Conservation (phyloP, 352 stramenopile genomes). For the Globisporangium apiculatum region DNA sequence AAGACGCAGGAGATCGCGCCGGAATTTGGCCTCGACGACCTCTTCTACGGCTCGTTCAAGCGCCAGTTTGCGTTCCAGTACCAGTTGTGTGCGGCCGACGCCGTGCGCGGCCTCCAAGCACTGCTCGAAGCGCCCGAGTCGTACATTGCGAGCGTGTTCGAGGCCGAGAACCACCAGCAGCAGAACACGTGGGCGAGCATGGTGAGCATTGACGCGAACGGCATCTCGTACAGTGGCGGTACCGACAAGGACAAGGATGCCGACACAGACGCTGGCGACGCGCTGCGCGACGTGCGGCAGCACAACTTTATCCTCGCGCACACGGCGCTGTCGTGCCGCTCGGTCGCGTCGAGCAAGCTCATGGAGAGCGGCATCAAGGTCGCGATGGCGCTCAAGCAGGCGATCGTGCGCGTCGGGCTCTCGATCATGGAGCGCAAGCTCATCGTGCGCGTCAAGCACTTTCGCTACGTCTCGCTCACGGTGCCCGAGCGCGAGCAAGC, state of each 20-base stretch:
- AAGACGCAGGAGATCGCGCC: slow-evolving; percentile 88
- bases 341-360: slow-evolving; percentile 55
- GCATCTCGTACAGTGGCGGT: slow-evolving; percentile 14
- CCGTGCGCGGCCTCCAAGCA: slow-evolving; percentile 92
- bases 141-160: slow-evolving; percentile 57
- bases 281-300: slow-evolving; percentile 54
- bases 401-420: slow-evolving; percentile 90
- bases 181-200: slow-evolving; percentile 33
- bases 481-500: slow-evolving; percentile 74
- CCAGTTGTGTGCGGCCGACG: slow-evolving; percentile 92
- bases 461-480: slow-evolving; percentile 95
- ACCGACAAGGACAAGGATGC: slow-evolving; percentile 8
- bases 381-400: slow-evolving; percentile 93
- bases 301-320: slow-evolving; percentile 78
- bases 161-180: slow-evolving; percentile 53
- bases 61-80: slow-evolving; percentile 94
- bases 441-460: slow-evolving; percentile 94
- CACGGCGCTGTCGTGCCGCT: slow-evolving; percentile 63
- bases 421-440: slow-evolving; percentile 94
- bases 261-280: slow-evolving; percentile 17
- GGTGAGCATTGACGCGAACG: slow-evolving; percentile 31
- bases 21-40: slow-evolving; percentile 94
- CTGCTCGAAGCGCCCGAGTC: slow-evolving; percentile 88
- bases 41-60: slow-evolving; percentile 96
- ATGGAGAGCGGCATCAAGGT: slow-evolving; percentile 93